These are phyloP conservation scores for Quercus variabilis DNA, from an alignment of 306 rosid genomes.

Conservation along the genomic window DNA sequence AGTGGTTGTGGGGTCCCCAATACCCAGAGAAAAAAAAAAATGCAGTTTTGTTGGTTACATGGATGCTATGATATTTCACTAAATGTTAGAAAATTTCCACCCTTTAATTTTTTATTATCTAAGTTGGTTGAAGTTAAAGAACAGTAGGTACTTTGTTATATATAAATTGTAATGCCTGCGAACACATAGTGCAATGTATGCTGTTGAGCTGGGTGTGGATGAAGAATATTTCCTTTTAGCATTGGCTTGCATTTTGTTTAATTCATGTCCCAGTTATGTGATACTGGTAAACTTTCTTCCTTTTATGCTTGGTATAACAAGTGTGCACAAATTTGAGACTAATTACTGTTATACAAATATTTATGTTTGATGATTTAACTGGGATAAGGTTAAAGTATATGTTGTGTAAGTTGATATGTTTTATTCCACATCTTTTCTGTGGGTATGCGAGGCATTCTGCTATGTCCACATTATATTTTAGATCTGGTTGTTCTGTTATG, in stretches of 20 bases:
- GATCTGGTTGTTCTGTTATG: not conserved
- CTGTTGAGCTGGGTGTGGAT: no score
- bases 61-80: no score
- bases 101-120: not conserved
- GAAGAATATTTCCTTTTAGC: no score
- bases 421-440: not conserved
- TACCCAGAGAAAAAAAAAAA: no score
- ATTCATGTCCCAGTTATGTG: not conserved
- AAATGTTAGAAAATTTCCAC: not conserved
- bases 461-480: not conserved
- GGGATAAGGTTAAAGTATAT: not conserved
- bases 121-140: no score
- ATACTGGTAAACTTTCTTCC: not conserved
- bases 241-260: not conserved
- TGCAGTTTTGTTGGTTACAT: no score
- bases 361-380: not conserved
- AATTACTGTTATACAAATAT: not conserved
- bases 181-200: no score
- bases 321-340: not conserved
- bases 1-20: no score
- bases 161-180: no score
- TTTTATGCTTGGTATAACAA: not conserved
- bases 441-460: not conserved
- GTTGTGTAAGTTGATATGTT: not conserved
- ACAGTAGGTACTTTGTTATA: no score